Evolutionary conservation across 169 alveolate species (phyloP), one percentile per base, ranked within the genome.

Genomic region (Plasmodium sp.): DNA sequence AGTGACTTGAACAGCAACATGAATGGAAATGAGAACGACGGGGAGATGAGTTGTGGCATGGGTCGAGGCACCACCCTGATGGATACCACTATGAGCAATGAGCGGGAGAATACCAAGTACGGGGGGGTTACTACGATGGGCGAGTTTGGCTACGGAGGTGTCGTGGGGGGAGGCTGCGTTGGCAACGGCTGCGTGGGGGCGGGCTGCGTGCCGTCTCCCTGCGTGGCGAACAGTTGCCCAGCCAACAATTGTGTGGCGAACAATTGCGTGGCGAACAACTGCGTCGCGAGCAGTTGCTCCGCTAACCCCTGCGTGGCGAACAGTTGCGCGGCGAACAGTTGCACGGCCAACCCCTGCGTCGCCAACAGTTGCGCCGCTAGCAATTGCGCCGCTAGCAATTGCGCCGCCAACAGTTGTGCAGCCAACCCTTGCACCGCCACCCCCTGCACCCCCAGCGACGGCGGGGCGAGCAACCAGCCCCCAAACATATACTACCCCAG

Each of bases 1-100:
- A 33, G 31, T 12, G 82, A 77, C 27, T 58, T 14, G 36, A 84
- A 72, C 12, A 84, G n/a, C 43, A 45, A 45, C 27, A 5, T 45
- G 54, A 81, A 51, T 41, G 77, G 88, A 16, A 81, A 51, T 81
- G 88, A 81, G 4, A 84, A 84, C 22, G 27, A 43, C 36, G 36
- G 48, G 34, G 56, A 72, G 12, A 33, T 48, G 34, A 74, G 31
- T 56, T 33, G 43, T 74, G 45, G 10, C 67, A 82, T 48, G 33
- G 34, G 34, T 36, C 36, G 1, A 18, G 75, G 75, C 34, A n/a
- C 36, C 27, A 6, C 75, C 14, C 75, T 62, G 75, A 62, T 62
- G 5, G 75, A 62, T 62, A 2, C 39, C 7, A 62, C n/a, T 62
- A 62, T 62, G 75, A 27, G 18, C 22, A n/a, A 62, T 62, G 75